A percentile compares a stretch with the other conserved stretches of the same genome.
phyloP scores from a whole-genome alignment of 495 filamentous ascomycete species.

The Tuber umbilicatum region DNA sequence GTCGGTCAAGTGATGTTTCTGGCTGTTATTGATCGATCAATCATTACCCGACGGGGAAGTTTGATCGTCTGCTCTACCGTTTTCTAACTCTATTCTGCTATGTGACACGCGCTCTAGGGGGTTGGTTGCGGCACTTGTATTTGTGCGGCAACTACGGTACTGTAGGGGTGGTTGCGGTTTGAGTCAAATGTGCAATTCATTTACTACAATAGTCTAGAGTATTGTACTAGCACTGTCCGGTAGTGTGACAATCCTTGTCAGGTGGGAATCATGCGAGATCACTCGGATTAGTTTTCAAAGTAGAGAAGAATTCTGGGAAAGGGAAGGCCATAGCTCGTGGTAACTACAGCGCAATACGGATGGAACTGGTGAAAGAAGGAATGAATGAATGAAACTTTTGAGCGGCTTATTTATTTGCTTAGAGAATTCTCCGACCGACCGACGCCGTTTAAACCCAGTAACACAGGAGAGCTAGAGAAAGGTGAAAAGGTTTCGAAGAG shows the following conservation, averaged over 20 bases:
- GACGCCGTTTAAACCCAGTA: not conserved
- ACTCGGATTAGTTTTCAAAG: not conserved
- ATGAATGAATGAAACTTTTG: not conserved
- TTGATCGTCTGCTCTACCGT: not conserved
- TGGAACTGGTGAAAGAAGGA: not conserved
- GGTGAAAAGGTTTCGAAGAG: slow-evolving; percentile 9
- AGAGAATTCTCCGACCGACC: not conserved
- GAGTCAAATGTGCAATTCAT: not conserved
- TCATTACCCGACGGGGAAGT: not conserved
- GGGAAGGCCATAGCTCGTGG: not conserved
- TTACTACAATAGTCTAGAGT: not conserved
- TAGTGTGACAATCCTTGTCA: not conserved
- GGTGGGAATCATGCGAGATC: not conserved
- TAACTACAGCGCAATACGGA: not conserved
- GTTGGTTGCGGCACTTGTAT: not conserved
- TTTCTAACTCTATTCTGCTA: not conserved
- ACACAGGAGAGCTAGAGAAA: not conserved
- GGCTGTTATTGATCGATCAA: not conserved
- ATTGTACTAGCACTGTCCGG: not conserved
- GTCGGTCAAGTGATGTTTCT: not conserved
- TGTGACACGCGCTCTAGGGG: not conserved
- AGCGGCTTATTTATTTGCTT: not conserved
- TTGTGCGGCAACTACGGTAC: not conserved
- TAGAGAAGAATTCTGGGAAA: not conserved
- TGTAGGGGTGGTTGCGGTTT: not conserved